Evolutionary conservation across 2,329 filamentous ascomycete genomes (phyloP).

Genomic region (Scedosporium aurantiacum): DNA sequence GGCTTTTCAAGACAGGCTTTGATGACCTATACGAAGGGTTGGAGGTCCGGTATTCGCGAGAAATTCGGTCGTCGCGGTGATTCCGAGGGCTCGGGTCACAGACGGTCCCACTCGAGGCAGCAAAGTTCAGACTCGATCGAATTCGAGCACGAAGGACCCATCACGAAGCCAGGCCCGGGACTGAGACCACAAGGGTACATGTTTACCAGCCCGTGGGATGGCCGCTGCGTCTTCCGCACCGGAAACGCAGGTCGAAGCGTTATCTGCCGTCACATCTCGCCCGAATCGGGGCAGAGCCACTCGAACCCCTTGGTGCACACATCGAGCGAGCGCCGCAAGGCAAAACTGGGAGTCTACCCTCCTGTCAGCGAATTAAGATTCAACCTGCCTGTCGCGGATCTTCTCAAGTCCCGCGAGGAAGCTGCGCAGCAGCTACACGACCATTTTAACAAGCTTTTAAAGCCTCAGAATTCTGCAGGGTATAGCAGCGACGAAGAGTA

Average conservation of each 20-base stretch:
- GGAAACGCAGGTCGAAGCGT: slow-evolving; percentile 64
- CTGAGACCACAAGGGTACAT: slow-evolving; percentile 56
- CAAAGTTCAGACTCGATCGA: slow-evolving; percentile 22
- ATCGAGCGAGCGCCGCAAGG: slow-evolving; percentile 20
- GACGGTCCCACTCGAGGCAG: slow-evolving; percentile 6
- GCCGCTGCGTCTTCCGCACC: slow-evolving; percentile 75
- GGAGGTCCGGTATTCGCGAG: slow-evolving; percentile 28
- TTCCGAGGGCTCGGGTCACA: background rate
- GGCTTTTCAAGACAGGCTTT: background rate
- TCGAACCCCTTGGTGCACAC: slow-evolving; percentile 32
- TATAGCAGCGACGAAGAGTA: slow-evolving; percentile 29
- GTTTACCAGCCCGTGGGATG: slow-evolving; percentile 79
- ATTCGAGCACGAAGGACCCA: slow-evolving; percentile 10
- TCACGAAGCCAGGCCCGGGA: slow-evolving; percentile 28
- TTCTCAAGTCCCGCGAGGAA: slow-evolving; percentile 28
- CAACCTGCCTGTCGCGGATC: slow-evolving; percentile 59
- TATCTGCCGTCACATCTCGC: slow-evolving; percentile 62
- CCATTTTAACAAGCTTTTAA: slow-evolving; percentile 30
- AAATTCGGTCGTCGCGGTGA: background rate
- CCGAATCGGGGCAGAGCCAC: slow-evolving; percentile 23
- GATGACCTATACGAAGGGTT: slow-evolving; percentile 32
- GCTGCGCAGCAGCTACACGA: slow-evolving; percentile 15
- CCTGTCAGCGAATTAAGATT: slow-evolving; percentile 77
- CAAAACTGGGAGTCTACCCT: slow-evolving; percentile 15
- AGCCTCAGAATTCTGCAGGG: slow-evolving; percentile 18